Evolutionary conservation across 352 stramenopile genomes (phyloP).

Genomic region (Phytophthora chlamydospora): DNA sequence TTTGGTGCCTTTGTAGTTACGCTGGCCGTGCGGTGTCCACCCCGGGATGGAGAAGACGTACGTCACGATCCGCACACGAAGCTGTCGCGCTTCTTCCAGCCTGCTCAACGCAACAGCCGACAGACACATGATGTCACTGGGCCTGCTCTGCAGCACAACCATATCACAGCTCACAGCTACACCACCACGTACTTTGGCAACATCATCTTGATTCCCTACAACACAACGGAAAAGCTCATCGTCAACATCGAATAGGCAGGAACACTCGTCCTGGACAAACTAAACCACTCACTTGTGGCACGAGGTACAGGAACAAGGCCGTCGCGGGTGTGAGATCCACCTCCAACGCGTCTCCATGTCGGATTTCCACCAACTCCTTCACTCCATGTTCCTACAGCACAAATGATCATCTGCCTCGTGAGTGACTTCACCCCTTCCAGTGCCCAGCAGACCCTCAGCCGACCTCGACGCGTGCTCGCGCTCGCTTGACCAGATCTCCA

Average conservation of each 20-base stretch:
- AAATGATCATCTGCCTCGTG: slow-evolving; percentile 1
- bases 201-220: slow-evolving; percentile 70
- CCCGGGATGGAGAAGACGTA: slow-evolving; percentile 86
- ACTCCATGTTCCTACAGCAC: slow-evolving; percentile 48
- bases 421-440: no score
- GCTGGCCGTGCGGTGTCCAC: slow-evolving; percentile 59
- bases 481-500: slow-evolving; percentile 56
- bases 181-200: slow-evolving; percentile 61
- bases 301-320: slow-evolving; percentile 83
- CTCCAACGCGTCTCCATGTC: slow-evolving; percentile 64
- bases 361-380: slow-evolving; percentile 55
- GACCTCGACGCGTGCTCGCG: slow-evolving; percentile 51
- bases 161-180: neutral
- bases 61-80: slow-evolving; percentile 75
- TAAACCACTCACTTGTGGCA: slow-evolving; percentile 56
- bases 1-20: slow-evolving; percentile 88
- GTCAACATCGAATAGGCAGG: slow-evolving; percentile 9
- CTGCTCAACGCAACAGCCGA: slow-evolving; percentile 30
- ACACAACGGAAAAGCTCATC: slow-evolving; percentile 2
- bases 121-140: slow-evolving; percentile 1
- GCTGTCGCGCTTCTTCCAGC: slow-evolving; percentile 65
- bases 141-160: neutral
- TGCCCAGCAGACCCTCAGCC: no score
- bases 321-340: slow-evolving; percentile 68
- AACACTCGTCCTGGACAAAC: neutral